Percentiles rank a stretch among this genome's conserved stretches.
phyloP scores from a whole-genome alignment of 805 yeast genomes.

The Lipomyces yamadae region DNA sequence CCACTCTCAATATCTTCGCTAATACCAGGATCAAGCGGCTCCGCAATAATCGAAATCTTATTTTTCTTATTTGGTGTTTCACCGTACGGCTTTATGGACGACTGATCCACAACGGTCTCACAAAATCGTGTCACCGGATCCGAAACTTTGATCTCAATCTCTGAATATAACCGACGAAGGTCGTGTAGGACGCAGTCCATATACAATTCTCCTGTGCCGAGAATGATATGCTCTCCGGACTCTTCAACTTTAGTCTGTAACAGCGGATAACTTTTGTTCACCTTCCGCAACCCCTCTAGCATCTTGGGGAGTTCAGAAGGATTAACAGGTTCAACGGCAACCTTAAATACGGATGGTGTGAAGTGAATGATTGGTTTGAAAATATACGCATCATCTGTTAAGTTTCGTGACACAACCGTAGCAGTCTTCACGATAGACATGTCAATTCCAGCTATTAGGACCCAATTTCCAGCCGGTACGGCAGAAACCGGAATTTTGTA shows the following conservation, averaged over 20 bases:
- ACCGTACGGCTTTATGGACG: conserved; percentile 70
- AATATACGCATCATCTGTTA: conserved; percentile 43
- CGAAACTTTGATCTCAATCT: conserved; percentile 76
- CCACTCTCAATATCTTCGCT: conserved; percentile 61
- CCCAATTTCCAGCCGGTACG: conserved; percentile 70
- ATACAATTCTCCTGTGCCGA: conserved; percentile 87
- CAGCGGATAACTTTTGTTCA: conserved; percentile 68
- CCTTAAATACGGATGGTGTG: conserved; percentile 67
- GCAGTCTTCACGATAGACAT: conserved; percentile 62
- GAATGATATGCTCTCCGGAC: conserved; percentile 80
- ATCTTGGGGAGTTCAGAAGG: conserved; percentile 81
- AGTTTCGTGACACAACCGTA: conserved; percentile 52
- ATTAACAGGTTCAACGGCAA: conserved; percentile 78
- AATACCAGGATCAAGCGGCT: conserved; percentile 67
- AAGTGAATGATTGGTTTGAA: conserved; percentile 54
- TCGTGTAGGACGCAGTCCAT: conserved; percentile 84
- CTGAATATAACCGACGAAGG: conserved; percentile 64
- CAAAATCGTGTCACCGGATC: conserved; percentile 80
- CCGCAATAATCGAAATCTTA: conserved; percentile 72
- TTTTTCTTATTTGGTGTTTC: conserved; percentile 60
- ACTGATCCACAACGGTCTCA: conserved; percentile 72
- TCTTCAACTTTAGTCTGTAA: conserved; percentile 76
- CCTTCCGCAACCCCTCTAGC: conserved; percentile 66
- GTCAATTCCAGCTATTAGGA: conserved; percentile 68
- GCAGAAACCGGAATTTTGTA: conserved; percentile 61